Evolutionary conservation across 352 stramenopile species (phyloP).

Genomic region (Globisporangium iwayamae): DNA sequence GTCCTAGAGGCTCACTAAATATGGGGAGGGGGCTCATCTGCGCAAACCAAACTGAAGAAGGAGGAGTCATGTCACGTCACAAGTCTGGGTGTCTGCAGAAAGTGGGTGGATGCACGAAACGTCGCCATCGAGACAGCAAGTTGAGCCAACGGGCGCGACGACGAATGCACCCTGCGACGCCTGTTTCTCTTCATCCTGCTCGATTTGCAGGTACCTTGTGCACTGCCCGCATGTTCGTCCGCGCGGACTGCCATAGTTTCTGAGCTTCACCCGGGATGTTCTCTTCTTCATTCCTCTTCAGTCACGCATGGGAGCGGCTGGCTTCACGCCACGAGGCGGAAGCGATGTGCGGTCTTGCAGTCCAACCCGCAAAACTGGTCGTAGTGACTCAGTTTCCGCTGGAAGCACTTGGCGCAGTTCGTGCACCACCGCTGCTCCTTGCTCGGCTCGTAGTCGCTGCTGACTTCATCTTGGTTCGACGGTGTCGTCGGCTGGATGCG

Average conservation of each 20-base stretch:
- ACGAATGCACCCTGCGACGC: background rate
- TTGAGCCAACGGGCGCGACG: too few species aligned
- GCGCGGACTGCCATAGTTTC: background rate
- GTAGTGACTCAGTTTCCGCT: conserved; percentile 58
- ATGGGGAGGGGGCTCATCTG: background rate
- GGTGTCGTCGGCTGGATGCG: conserved; percentile 8
- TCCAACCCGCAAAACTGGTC: conserved; percentile 68
- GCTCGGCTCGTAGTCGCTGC: conserved; percentile 41
- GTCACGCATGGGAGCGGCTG: conserved; percentile 24
- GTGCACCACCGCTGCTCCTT: conserved; percentile 73
- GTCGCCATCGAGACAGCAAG: background rate
- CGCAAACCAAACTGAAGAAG: background rate
- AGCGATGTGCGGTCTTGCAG: conserved; percentile 63
- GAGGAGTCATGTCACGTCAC: background rate
- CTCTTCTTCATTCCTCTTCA: conserved; percentile 16
- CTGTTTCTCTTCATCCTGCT: background rate
- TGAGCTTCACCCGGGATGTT: background rate
- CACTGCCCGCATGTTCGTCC: background rate
- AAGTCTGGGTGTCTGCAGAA: background rate
- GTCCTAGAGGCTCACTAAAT: conserved; percentile 6
- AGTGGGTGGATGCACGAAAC: background rate
- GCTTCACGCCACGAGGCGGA: conserved; percentile 22
- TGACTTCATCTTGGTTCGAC: background rate
- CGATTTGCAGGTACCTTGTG: background rate
- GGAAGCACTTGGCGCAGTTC: conserved; percentile 79